Evolutionary conservation across 2,329 filamentous ascomycete species (phyloP), one percentile per base, ranked within the genome.

Genomic region (Intubia oerlemansii): DNA sequence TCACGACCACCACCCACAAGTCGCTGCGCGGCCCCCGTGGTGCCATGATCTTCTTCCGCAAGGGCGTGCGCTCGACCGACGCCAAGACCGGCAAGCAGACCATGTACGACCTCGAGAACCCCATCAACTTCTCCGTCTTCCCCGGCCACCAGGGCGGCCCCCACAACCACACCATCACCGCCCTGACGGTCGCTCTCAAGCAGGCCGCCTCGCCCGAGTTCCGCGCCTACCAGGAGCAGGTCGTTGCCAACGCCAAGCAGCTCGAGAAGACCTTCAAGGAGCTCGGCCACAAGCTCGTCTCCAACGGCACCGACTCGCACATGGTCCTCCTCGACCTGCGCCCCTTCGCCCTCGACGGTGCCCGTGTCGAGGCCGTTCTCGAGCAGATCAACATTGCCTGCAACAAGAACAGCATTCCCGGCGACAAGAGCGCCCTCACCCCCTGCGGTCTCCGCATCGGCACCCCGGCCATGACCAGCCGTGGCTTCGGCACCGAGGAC

Each of bases 1-100:
- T 98, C 43, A 98, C 88, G 38, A 98, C 88, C 38, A 98, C 88
- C 37, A 98, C 88, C 26, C 88, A 98, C 72, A 98, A 98, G 68
- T 93, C 84, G 32, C 77, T 98, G 42, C 82, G 88, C 55, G 88
- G 88, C 34, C 88, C 88, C 34, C 81, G 88, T 51, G 88, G 88
- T 47, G 88, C 88, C 50, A 98, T 98, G 88, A 98, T 98, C 59
- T 98, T 98, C 70, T 98, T 84, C 73, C 80, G 88, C 56, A 93
- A 91, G 63, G 88, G 88, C 38, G 74, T 93, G 36, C 78, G 85
- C 46, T 81, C 76, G 45, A 76, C 76, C 31, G 80, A 95, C 49
- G 60, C 77, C 54, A 93, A 93, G 67, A 73, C 77, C 36, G 82
- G 82, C 45, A 85, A 92, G 58, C 68, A 85, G 61, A 75, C 65